Conservation (phyloP, 257 asterid species). For the Solanum microdontum region DNA sequence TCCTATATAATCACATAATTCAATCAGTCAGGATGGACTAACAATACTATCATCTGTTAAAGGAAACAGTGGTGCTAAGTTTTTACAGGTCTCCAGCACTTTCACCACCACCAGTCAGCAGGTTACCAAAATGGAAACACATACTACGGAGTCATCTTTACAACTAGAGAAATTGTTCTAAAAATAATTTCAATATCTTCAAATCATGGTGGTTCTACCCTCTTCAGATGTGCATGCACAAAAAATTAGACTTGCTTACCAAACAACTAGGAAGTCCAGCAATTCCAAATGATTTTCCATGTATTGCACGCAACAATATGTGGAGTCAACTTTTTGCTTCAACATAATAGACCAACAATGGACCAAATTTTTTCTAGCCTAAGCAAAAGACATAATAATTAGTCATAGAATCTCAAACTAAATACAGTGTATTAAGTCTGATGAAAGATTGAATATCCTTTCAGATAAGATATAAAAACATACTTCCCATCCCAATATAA, state of each 20-base stretch:
- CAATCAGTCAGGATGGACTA: background rate
- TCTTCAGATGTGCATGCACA: background rate
- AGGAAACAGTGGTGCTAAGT: background rate
- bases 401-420: slow-evolving; percentile 7
- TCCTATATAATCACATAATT: background rate
- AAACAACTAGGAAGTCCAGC: slow-evolving; percentile 90
- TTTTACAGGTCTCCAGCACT: background rate
- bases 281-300: slow-evolving; percentile 89
- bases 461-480: slow-evolving; percentile 16
- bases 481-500: slow-evolving; percentile 96
- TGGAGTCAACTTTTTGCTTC: slow-evolving; percentile 71
- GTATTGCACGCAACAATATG: slow-evolving; percentile 61
- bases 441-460: background rate
- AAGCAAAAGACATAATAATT: slow-evolving; percentile 10
- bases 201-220: background rate
- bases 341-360: slow-evolving; percentile 93
- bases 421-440: background rate
- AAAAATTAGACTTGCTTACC: slow-evolving; percentile 38
- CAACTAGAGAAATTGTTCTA: background rate
- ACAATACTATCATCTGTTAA: background rate
- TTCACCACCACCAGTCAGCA: background rate
- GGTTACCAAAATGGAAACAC: background rate
- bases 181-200: background rate
- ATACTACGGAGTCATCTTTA: background rate
- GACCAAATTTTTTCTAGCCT: slow-evolving; percentile 85